Percentiles rank a stretch among this genome's conserved stretches.
Evolutionary conservation across 495 filamentous ascomycete genomes (phyloP).

Genomic region (Penicillium coffeae): DNA sequence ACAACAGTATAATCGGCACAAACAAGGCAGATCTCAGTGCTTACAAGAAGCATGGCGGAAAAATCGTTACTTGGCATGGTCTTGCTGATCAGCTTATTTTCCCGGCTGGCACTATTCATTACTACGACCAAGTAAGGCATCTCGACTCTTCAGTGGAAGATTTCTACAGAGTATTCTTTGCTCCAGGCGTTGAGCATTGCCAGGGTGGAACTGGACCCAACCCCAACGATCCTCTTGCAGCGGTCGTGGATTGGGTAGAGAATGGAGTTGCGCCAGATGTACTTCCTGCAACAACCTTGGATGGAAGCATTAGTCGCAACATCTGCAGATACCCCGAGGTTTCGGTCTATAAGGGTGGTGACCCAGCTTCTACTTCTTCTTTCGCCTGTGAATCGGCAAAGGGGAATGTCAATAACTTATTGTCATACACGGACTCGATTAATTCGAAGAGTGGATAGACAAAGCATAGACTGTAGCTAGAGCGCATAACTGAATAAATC

Average conservation of each 20-base stretch:
- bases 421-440: not conserved
- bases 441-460: not conserved
- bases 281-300: not conserved
- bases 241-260: slow-evolving; percentile 31
- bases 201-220: slow-evolving; percentile 15
- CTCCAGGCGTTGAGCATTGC: slow-evolving; percentile 32
- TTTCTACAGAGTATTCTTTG: slow-evolving; percentile 25
- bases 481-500: too few species aligned
- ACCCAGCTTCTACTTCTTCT: not conserved
- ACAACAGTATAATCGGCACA: slow-evolving; percentile 22
- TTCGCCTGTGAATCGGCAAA: not conserved
- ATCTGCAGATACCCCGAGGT: not conserved
- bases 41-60: slow-evolving; percentile 33
- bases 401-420: not conserved
- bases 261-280: slow-evolving; percentile 17
- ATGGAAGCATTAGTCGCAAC: not conserved
- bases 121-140: slow-evolving; percentile 14
- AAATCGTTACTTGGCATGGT: slow-evolving; percentile 43
- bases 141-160: slow-evolving; percentile 12
- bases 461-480: too few species aligned
- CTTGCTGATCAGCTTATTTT: slow-evolving; percentile 17
- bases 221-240: slow-evolving; percentile 12
- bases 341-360: not conserved
- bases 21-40: slow-evolving; percentile 30
- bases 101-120: slow-evolving; percentile 12